These are phyloP conservation scores for Fusarium subglutinans DNA, from an alignment of 2,329 filamentous ascomycete species.

Conservation along the genomic window DNA sequence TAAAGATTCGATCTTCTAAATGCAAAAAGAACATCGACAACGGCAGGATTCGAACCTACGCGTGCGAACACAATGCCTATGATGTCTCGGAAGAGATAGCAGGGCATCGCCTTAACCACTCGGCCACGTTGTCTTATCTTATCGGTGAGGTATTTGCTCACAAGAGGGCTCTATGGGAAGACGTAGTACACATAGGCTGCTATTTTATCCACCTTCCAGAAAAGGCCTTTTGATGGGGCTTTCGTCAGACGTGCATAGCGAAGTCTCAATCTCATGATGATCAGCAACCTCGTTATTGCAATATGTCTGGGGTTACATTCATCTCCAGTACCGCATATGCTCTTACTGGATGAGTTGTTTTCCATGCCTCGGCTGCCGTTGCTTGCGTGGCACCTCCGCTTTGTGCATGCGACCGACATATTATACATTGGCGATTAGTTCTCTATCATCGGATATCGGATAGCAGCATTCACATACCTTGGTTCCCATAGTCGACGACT, in stretches of 20 bases:
- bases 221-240: not conserved
- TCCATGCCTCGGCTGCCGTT: not conserved
- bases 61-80: conserved; percentile 29
- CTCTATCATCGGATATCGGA: not conserved
- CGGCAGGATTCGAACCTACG: conserved; percentile 29
- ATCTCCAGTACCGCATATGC: not conserved
- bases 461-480: not conserved
- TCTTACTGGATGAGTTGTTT: not conserved
- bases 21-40: conserved; percentile 1
- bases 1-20: accelerated
- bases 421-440: not conserved
- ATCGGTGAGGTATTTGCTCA: accelerated
- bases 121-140: conserved; percentile 22
- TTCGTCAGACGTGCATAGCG: not conserved
- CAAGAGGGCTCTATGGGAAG: not conserved
- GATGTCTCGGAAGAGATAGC: conserved; percentile 20
- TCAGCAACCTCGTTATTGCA: not conserved
- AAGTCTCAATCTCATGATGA: not conserved
- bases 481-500: accelerated
- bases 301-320: not conserved
- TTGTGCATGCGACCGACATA: not conserved
- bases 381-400: not conserved
- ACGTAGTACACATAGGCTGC: accelerated
- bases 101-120: conserved; percentile 30
- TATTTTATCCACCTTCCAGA: not conserved